These are phyloP conservation scores for Fonsecaea nubica DNA, from an alignment of 2,329 filamentous ascomycete species.

Conservation along the genomic window DNA sequence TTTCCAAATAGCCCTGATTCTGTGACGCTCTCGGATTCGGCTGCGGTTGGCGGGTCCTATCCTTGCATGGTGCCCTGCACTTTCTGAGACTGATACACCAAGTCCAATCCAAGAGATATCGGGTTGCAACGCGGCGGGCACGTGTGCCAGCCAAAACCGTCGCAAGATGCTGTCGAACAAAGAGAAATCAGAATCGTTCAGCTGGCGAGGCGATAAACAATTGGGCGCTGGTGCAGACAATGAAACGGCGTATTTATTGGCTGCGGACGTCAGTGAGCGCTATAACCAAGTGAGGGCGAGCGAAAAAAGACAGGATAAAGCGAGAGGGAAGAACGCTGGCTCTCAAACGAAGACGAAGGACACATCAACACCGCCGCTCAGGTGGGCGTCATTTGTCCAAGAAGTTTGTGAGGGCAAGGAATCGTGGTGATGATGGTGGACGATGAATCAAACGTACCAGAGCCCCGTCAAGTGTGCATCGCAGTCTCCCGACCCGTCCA, in stretches of 20 bases:
- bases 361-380: conserved; percentile 3
- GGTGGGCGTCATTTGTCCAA: conserved; percentile 8
- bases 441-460: background rate
- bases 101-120: conserved; percentile 22
- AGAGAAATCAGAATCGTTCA: conserved; percentile 12
- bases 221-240: conserved; percentile 13
- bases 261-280: conserved; percentile 19
- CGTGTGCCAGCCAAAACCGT: background rate
- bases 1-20: conserved; percentile 21
- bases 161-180: conserved; percentile 16
- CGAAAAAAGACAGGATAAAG: conserved; percentile 15
- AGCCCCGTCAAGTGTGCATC: background rate
- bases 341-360: conserved; percentile 11
- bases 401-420: conserved; percentile 9
- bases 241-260: conserved; percentile 15
- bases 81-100: conserved; percentile 21
- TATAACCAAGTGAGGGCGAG: conserved; percentile 12
- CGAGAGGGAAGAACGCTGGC: conserved; percentile 2
- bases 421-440: conserved; percentile 17
- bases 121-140: conserved; percentile 4
- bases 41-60: conserved; percentile 21
- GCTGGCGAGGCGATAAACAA: conserved; percentile 23
- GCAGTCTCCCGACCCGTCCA: background rate
- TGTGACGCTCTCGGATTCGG: conserved; percentile 27
- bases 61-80: conserved; percentile 32